Percentiles rank a stretch among this genome's conserved stretches.
Evolutionary conservation across 345 rosid species (phyloP).

Genomic region (Garcia nutans): DNA sequence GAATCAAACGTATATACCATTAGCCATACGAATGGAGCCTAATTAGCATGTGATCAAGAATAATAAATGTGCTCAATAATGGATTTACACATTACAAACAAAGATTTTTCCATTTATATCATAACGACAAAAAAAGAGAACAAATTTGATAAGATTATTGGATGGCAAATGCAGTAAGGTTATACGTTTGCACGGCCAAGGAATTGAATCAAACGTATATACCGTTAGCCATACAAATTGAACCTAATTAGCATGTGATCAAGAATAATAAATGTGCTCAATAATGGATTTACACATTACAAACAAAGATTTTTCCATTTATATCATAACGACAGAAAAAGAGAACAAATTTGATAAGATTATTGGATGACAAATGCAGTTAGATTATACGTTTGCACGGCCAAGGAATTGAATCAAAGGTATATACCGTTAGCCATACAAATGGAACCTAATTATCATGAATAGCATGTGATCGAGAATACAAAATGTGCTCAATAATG

Average conservation of each 20-base stretch:
- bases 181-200: background rate
- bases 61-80: too few species aligned
- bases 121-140: slow-evolving; percentile 1
- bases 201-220: slow-evolving; percentile 5
- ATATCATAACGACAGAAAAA: too few species aligned
- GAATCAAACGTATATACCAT: too few species aligned
- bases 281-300: background rate
- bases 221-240: slow-evolving; percentile 5
- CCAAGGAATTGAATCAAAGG: too few species aligned
- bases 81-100: too few species aligned
- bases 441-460: too few species aligned
- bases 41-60: too few species aligned
- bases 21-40: too few species aligned
- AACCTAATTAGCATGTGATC: background rate
- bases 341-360: too few species aligned
- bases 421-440: too few species aligned
- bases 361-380: too few species aligned
- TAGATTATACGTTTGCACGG: too few species aligned
- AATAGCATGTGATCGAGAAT: background rate
- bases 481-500: background rate
- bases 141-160: background rate
- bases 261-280: background rate
- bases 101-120: background rate
- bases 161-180: slow-evolving; percentile 8
- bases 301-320: background rate